These are phyloP conservation scores for Luffa acutangula DNA, from an alignment of 306 rosid genomes.

Conservation along the genomic window DNA sequence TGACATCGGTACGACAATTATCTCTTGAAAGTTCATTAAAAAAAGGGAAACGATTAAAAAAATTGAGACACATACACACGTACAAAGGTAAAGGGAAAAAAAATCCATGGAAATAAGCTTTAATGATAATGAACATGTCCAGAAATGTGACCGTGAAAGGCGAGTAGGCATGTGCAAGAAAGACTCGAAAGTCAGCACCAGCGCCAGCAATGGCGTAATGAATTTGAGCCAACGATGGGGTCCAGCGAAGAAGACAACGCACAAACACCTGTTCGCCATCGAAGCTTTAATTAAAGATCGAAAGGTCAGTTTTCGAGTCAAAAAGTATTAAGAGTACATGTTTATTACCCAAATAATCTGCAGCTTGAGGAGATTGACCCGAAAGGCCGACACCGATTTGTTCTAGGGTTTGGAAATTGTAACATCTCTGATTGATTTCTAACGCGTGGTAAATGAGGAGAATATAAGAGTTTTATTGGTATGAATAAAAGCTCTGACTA, in stretches of 20 bases:
- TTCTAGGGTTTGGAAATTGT: background rate
- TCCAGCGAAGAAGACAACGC: background rate
- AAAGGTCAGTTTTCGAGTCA: background rate
- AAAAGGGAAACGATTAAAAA: background rate
- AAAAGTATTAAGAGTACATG: background rate
- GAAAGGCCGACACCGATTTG: background rate
- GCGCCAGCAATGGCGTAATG: background rate
- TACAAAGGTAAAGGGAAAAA: background rate
- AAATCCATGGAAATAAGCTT: background rate
- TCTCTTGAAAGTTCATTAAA: background rate
- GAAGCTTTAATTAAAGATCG: background rate
- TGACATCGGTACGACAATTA: background rate
- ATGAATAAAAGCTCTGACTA: too few species aligned
- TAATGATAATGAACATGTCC: background rate
- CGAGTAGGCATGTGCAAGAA: background rate
- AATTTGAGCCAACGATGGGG: background rate
- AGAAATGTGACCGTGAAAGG: background rate
- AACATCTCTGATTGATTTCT: background rate
- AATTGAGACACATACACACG: background rate
- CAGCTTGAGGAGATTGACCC: too few species aligned
- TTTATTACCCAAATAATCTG: too few species aligned
- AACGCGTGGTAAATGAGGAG: too few species aligned
- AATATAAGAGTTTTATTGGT: too few species aligned
- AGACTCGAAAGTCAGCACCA: background rate
- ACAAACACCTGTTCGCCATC: background rate